Percentiles rank a stretch among this genome's conserved stretches.
Evolutionary conservation across 2,329 filamentous ascomycete species (phyloP).

Genomic region (Didymella exigua): DNA sequence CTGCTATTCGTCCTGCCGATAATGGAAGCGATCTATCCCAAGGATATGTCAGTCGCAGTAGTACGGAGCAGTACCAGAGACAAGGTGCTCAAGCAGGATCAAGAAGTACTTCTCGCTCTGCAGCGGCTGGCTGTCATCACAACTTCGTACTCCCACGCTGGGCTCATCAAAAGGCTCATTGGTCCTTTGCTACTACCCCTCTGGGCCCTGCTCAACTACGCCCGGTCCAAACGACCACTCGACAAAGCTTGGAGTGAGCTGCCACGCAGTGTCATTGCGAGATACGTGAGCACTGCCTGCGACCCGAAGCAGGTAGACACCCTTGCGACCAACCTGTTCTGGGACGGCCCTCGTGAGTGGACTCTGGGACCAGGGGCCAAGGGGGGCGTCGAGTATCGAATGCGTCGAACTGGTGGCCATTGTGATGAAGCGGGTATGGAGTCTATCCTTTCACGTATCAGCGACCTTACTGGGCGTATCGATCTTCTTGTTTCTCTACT

Average conservation of each 20-base stretch:
- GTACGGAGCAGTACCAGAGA: slow-evolving; percentile 54
- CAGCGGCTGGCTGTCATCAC: slow-evolving; percentile 62
- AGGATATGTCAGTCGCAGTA: slow-evolving; percentile 45
- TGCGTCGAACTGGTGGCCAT: slow-evolving; percentile 67
- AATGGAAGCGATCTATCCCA: slow-evolving; percentile 56
- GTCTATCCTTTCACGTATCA: slow-evolving; percentile 66
- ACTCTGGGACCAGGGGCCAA: slow-evolving; percentile 55
- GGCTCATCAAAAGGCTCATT: slow-evolving; percentile 66
- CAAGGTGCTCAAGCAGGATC: slow-evolving; percentile 55
- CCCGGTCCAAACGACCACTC: slow-evolving; percentile 38
- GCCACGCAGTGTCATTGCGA: slow-evolving; percentile 36
- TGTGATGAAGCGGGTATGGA: slow-evolving; percentile 65
- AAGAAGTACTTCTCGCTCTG: slow-evolving; percentile 59
- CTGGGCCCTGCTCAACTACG: slow-evolving; percentile 66
- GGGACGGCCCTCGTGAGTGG: slow-evolving; percentile 61
- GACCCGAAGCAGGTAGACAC: slow-evolving; percentile 56
- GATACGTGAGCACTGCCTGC: slow-evolving; percentile 63
- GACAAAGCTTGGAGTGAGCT: slow-evolving; percentile 36
- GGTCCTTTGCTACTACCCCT: slow-evolving; percentile 64
- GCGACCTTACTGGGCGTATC: slow-evolving; percentile 35
- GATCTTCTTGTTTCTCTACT: slow-evolving; percentile 46
- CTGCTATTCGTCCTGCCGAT: slow-evolving; percentile 65
- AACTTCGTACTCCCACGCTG: slow-evolving; percentile 69
- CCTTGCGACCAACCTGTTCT: slow-evolving; percentile 63
- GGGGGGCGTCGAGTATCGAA: slow-evolving; percentile 60